Evolutionary conservation across 371 early-diverging fungal species (phyloP), one percentile per base, ranked within the genome.

Genomic region (Mucor circinelloides): DNA sequence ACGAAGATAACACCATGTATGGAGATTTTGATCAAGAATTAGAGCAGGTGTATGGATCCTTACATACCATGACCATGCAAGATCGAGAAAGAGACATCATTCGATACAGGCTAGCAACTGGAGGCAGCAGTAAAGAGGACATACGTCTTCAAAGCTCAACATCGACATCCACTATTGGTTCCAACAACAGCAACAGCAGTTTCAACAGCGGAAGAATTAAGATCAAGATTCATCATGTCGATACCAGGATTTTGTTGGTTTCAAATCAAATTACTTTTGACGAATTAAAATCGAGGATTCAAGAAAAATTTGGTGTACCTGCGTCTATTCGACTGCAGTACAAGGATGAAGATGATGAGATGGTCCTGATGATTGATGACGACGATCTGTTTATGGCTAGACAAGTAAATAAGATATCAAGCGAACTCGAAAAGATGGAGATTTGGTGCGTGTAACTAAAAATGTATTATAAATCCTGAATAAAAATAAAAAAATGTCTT

Each of bases 301-400:
- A 84, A 38, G 88, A 89, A 30, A 96, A 96, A 71, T 87, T 93
- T 63, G 69, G 78, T 8, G 60, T 70, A 1, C 68, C 72, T 34
- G 71, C 60, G 55, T 79, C 72, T 0, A 77, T 94, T 21, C 84
- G 85, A 28, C 80, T 97, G 28, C 89, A 92, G 73, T 97, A 95
- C 76, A 87, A 88, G 71, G 97, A 97, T 68, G 95, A 94, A 68
- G 97, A 95, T 57, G 88, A 90, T 61, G 93, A 93, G 67, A 80
- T 91, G 73, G 91, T 96, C 15, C 75, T 91, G 42, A 93, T 97
- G 89, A 91, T 91, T 25, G 97, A 96, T 75, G 89, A 96, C 34
- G 98, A 96, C 64, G 97, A 97, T 80, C 85, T 94, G 71, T 88
- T 90, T 64, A 89, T 95, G 78, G 95, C 95, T 32, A 80, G 88